Percentiles rank a stretch among this genome's conserved stretches.
These are phyloP conservation scores for Fraxinus paxiana DNA, from an alignment of 305 asterid species.

Conservation along the genomic window DNA sequence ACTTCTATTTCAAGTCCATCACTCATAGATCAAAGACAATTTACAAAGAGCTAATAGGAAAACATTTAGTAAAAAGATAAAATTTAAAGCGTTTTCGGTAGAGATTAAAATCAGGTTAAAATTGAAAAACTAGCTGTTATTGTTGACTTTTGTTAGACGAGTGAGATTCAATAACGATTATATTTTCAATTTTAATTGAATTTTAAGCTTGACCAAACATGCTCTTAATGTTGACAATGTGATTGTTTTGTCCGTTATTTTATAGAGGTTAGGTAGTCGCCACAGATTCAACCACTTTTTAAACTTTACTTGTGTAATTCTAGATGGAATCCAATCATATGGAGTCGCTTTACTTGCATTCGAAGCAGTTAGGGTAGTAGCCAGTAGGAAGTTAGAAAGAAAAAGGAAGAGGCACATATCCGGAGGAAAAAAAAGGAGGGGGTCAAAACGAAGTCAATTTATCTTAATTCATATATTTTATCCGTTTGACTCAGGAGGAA, in stretches of 20 bases:
- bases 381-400: background rate
- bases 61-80: background rate
- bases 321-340: background rate
- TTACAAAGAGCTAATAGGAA: background rate
- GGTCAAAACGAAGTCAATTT: background rate
- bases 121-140: too few relatives aligned
- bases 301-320: background rate
- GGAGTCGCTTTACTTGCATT: background rate
- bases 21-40: background rate
- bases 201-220: too few relatives aligned
- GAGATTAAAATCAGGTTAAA: too few relatives aligned
- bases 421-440: background rate
- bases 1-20: background rate
- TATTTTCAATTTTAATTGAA: too few relatives aligned
- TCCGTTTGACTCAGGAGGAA: background rate
- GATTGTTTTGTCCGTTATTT: background rate
- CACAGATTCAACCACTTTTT: background rate
- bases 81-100: background rate
- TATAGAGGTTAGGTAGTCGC: background rate
- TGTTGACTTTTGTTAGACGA: too few relatives aligned
- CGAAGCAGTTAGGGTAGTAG: background rate
- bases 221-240: background rate
- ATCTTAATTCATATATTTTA: too few relatives aligned
- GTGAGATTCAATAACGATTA: too few relatives aligned
- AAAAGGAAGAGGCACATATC: background rate